Base-by-base conservation (phyloP, 345 rosid genomes). In the Turritis glabra region DNA sequence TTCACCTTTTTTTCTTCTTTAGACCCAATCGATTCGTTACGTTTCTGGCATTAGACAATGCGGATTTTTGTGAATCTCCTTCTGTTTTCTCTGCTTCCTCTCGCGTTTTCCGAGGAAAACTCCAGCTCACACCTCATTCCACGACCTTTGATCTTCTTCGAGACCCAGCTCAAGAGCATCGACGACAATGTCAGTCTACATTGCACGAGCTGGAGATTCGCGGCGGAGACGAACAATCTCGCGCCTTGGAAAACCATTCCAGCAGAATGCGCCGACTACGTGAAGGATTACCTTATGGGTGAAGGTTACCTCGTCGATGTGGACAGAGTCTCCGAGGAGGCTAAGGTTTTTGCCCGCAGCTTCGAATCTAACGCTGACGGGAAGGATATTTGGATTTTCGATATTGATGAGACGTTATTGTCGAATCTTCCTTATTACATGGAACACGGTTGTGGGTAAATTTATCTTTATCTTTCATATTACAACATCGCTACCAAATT, bases 201-300 rank as follows among this genome's bases (percentile, higher is more conserved):
- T 63, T 93, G 98, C 73, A 84, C 85, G 14, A 93, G 94, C 83
- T 93, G 98, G 98, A 86, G 98, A 63, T 84, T 91, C 65, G 81
- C 88, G 2, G 97, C 68, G 71, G 97, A 93, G 78, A 83, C 98
- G 26, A 89, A 89, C 79, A 91, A 93, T 61, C 74, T 89, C 67
- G 80, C 73, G 14, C 96, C 94, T 0, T 93, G 98, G 98, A 89
- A 79, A 76, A 84, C 86, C 4, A 78, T 91, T 56, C 97, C 97
- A 0, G 61, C 5, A 29, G 90, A 89, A 67, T 93, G 97, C 44
- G 80, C 48, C 7, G 88, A 69, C 11, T 93, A 93, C 64, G 91
- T 93, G 29, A 84, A 76, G 21, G 53, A 81, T 8, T 87, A 89
- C 81, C 67, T 86, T 61, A 4, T 84, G 38, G 89, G 88, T 3